Evolutionary conservation across 176 grass and related monocot species (phyloP), one percentile per base, ranked within the genome.

Genomic region (Melocanna baccifera): DNA sequence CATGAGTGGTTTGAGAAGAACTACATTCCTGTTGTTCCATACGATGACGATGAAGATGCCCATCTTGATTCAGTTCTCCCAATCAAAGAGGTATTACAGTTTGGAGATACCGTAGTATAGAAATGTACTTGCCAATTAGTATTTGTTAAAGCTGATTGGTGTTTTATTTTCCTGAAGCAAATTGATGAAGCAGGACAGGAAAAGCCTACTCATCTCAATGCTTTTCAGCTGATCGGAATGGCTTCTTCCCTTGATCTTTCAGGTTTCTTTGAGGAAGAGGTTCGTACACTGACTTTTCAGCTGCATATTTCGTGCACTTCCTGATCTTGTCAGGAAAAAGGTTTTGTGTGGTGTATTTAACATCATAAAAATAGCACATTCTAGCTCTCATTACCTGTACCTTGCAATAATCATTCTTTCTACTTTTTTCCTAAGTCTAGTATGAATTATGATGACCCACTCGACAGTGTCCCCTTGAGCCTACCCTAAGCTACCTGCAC

Each of bases 141-240:
- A 81, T 71, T 56, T 46, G 11, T 34, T 63, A 63, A 82, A 64
- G 43, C 71, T 86, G 77, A 82, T 23, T 55, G 71, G 73, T 52
- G 45, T 14, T 83, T 78, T 87, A 61, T 75, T 79, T 82, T 88
- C 69, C 23, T 90, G 64, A 92, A 93, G 91, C 63, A 84, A 63
- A 66, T 70, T 8, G 87, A 97, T 28, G 62, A 76, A 50, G 59
- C 76, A 10, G 71, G 62, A 4, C 65, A 74, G 30, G 74, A 65
- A 82, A 90, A 86, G 85, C 83, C 78, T 70, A 80, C 85, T 50
- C 87, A 84, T 62, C 94, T 97, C 66, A 97, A 97, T 59, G 94
- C 94, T 62, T 97, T 97, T 87, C 79, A 97, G 85, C 58, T 97
- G 59, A 97, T 97, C n/a, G 89, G 94, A 69, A 97, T 97, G 94